Evolutionary conservation across 352 stramenopile species (phyloP), one percentile per base, ranked within the genome.

Genomic region (Pythium utonaiense): DNA sequence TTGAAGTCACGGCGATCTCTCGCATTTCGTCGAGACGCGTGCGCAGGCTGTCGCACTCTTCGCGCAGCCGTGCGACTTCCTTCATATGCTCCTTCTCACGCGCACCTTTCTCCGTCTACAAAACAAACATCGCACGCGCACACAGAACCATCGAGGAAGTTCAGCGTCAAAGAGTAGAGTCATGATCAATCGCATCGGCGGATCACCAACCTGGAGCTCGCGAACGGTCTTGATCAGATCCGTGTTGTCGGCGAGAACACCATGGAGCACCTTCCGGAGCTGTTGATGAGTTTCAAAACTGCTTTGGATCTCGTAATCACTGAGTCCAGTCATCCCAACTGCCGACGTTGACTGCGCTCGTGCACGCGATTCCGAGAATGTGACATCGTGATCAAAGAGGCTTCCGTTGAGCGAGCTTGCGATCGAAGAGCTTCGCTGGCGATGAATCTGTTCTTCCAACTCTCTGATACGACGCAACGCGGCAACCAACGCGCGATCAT

Each of bases 191-290:
- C 6, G n/a, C 38, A 45, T 25, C 38, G 9, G 38, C 17, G 10
- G 5, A 4, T 45, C 17, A 73, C 67, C 60, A 74, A 83, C 73
- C 77, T 89, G 74, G 30, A 88, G 53, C n/a, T 83, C 68, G 60
- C 77, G 72, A 53, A 88, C 73, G 17, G 76, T 86, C 51, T 81
- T 75, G 31, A 86, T 66, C 38, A 91, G 69, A 36, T 88, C 71
- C 41, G 70, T 69, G 31, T 88, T 89, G 50, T 89, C 78, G 24
- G 62, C 72, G 10, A 91, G 47, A 34, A 78, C 74, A 34, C 59
- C 69, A 31, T 85, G 67, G 10, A 91, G 50, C 27, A 86, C 44
- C 24, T 71, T 80, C 49, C 85, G 70, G 12, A 86, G 65, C 50
- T 78, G 60, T 53, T 69, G 36, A 36, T 66, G 53, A 4, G 38